Percentiles rank a stretch among this genome's conserved stretches.
These are phyloP conservation scores for Neofusicoccum cordaticola DNA, from an alignment of 2,329 filamentous ascomycete species.

Conservation along the genomic window DNA sequence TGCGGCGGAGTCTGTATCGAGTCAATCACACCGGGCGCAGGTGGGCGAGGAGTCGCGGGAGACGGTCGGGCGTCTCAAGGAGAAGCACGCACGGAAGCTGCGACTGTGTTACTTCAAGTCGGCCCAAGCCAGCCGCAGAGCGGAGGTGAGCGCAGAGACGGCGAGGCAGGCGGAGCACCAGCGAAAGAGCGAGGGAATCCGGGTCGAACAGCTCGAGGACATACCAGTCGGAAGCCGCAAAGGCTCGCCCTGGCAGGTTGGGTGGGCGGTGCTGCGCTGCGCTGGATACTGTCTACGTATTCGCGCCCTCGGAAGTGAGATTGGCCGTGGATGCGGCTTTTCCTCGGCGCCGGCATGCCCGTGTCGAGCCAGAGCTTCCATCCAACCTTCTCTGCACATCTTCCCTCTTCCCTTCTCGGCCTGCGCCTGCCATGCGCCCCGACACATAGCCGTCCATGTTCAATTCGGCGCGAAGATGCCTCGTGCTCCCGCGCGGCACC, in stretches of 20 bases:
- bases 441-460: not conserved
- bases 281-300: constrained; percentile 12
- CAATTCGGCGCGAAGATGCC: not conserved
- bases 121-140: constrained; percentile 1
- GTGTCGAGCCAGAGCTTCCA: not conserved
- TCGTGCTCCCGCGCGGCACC: not conserved
- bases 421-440: not conserved
- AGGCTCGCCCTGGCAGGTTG: constrained; percentile 2
- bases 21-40: not conserved
- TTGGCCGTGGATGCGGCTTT: not conserved
- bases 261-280: not conserved
- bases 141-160: not conserved
- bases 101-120: not conserved
- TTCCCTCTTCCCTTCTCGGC: not conserved
- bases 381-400: not conserved
- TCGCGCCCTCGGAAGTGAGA: constrained; percentile 5
- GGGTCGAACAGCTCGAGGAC: not conserved
- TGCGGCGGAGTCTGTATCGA: not conserved
- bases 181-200: not conserved
- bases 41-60: not conserved
- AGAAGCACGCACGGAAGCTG: constrained; percentile 3
- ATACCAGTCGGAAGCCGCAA: constrained; percentile 6
- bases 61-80: not conserved
- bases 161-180: not conserved
- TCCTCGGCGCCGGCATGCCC: not conserved